These are phyloP conservation scores for Cladosporium sp. DNA, from an alignment of 2,329 filamentous ascomycete species.

Conservation along the genomic window DNA sequence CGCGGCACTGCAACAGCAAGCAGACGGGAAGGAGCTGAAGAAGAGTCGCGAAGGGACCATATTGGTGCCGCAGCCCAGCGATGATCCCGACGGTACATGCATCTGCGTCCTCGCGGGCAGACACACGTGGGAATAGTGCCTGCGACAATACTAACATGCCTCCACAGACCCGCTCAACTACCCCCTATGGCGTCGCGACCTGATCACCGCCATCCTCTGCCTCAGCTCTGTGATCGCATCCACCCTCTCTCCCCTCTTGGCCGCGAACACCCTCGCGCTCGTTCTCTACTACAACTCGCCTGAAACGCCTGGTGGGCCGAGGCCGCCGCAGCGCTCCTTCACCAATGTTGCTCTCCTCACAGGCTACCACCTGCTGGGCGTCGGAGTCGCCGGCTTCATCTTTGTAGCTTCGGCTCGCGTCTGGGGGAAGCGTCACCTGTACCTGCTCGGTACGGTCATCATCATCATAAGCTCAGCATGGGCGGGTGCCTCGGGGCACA, in stretches of 20 bases:
- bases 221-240: conserved; percentile 78
- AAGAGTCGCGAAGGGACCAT: conserved; percentile 44
- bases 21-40: conserved; percentile 21
- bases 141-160: not conserved
- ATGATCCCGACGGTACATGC: conserved; percentile 79
- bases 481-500: conserved; percentile 65
- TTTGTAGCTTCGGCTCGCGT: conserved; percentile 84
- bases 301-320: not conserved
- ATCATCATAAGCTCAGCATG: conserved; percentile 71
- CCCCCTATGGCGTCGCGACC: conserved; percentile 80
- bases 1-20: conserved; percentile 17
- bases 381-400: conserved; percentile 74
- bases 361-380: conserved; percentile 80
- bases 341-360: conserved; percentile 78
- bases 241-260: conserved; percentile 78
- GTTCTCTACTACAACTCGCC: conserved; percentile 55
- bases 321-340: conserved; percentile 49
- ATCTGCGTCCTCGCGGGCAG: conserved; percentile 39
- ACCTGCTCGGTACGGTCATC: conserved; percentile 70
- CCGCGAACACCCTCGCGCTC: conserved; percentile 79
- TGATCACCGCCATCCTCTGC: conserved; percentile 74
- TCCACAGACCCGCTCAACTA: conserved; percentile 56
- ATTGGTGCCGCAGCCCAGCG: conserved; percentile 83
- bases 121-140: not conserved
- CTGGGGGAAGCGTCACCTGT: conserved; percentile 89